These are phyloP conservation scores for Kentomonas sorsogonicus DNA, from an alignment of 208 protist genomes.

Conservation along the genomic window DNA sequence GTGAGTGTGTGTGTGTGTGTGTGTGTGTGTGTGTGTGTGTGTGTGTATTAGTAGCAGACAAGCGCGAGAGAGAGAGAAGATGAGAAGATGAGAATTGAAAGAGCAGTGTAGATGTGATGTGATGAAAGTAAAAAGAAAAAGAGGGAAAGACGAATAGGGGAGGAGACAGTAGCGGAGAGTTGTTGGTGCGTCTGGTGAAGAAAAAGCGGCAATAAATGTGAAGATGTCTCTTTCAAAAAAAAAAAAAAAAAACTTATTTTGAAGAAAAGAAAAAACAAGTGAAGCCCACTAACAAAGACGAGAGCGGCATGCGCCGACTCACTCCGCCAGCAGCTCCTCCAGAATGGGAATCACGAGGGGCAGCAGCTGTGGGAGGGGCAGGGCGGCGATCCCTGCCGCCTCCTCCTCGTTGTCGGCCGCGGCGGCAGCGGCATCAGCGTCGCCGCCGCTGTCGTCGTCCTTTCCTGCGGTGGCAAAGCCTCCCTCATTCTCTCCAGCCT, in stretches of 20 bases:
- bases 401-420: conserved; percentile 19
- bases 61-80: no score
- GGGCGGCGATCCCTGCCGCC: conserved; percentile 15
- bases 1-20: no score
- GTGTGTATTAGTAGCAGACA: no score
- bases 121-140: background rate
- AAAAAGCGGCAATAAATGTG: background rate
- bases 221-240: conserved; percentile 2
- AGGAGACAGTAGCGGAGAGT: background rate
- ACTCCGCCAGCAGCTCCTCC: conserved; percentile 28
- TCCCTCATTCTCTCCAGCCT: no score
- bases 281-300: background rate
- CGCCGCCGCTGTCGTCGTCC: background rate
- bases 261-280: conserved; percentile 18
- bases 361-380: conserved; percentile 31
- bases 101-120: background rate
- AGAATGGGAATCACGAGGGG: conserved; percentile 29
- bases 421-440: background rate
- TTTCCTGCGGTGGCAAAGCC: no score
- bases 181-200: background rate
- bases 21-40: no score
- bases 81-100: background rate
- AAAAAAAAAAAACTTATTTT: background rate
- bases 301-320: background rate
- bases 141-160: background rate